These are phyloP conservation scores for Theileria parva DNA, from an alignment of 169 alveolate species.

Conservation along the genomic window DNA sequence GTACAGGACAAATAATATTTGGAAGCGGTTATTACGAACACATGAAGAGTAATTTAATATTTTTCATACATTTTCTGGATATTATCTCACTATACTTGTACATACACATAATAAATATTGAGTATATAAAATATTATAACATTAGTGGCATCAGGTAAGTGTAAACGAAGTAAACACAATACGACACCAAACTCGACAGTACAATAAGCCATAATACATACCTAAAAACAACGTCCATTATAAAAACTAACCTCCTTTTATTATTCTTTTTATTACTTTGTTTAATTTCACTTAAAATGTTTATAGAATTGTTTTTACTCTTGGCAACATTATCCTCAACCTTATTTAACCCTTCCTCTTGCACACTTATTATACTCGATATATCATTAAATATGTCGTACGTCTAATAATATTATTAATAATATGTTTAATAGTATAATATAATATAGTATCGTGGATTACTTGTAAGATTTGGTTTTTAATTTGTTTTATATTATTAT, in stretches of 20 bases:
- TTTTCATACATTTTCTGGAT: too few species aligned
- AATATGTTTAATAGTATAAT: not conserved
- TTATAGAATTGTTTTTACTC: not conserved
- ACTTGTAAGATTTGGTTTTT: constrained; percentile 50
- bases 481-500: constrained; percentile 37
- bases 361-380: constrained; percentile 61
- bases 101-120: not conserved
- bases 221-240: constrained; percentile 8
- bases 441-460: not conserved
- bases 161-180: not conserved
- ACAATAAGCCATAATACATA: not conserved
- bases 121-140: not conserved
- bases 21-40: constrained; percentile 47
- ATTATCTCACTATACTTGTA: not conserved
- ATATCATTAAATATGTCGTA: constrained; percentile 53
- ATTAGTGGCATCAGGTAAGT: not conserved
- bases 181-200: not conserved
- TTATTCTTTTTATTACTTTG: not conserved
- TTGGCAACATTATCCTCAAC: constrained; percentile 32
- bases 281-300: not conserved
- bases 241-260: constrained; percentile 34
- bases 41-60: not conserved
- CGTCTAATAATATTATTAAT: constrained; percentile 28
- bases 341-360: constrained; percentile 59
- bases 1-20: constrained; percentile 25